phyloP scores from a whole-genome alignment of 805 yeast genomes.

The Yamadazyma sp. region DNA sequence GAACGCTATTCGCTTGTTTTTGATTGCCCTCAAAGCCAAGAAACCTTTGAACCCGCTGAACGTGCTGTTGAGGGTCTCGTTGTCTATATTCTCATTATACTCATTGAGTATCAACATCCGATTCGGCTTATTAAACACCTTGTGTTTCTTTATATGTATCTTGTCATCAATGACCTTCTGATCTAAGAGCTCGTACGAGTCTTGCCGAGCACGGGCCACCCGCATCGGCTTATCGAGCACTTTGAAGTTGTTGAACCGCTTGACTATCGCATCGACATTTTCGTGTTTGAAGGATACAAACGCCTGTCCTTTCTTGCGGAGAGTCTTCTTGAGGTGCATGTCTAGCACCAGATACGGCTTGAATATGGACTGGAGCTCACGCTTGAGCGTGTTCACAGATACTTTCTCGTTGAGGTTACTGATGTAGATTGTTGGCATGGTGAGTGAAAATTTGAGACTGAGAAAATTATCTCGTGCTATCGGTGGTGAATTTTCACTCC shows the following conservation, averaged over 20 bases:
- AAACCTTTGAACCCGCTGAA: constrained; percentile 62
- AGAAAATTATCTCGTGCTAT: no score
- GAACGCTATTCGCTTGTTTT: constrained; percentile 70
- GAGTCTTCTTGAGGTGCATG: constrained; percentile 51
- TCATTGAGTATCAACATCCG: constrained; percentile 11
- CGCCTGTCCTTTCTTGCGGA: constrained; percentile 81
- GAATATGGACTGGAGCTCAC: constrained; percentile 43
- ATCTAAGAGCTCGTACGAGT: constrained; percentile 16
- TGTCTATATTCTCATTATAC: constrained; percentile 1
- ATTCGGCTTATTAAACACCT: constrained; percentile 11
- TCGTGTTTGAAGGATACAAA: constrained; percentile 57
- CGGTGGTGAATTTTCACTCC: not conserved
- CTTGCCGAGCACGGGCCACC: constrained; percentile 9
- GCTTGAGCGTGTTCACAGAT: constrained; percentile 49
- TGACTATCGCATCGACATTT: constrained; percentile 47
- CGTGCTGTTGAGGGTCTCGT: constrained; percentile 19
- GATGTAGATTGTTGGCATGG: constrained; percentile 50
- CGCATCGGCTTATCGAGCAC: constrained; percentile 36
- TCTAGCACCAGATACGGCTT: constrained; percentile 39
- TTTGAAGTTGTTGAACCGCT: constrained; percentile 36
- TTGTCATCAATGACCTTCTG: constrained; percentile 22
- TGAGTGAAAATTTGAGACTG: not conserved
- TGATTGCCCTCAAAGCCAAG: constrained; percentile 63
- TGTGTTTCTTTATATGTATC: constrained; percentile 19
- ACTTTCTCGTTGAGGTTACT: constrained; percentile 73